Evolutionary conservation across 495 filamentous ascomycete genomes (phyloP).

Genomic region (Penicillium cinerascens): DNA sequence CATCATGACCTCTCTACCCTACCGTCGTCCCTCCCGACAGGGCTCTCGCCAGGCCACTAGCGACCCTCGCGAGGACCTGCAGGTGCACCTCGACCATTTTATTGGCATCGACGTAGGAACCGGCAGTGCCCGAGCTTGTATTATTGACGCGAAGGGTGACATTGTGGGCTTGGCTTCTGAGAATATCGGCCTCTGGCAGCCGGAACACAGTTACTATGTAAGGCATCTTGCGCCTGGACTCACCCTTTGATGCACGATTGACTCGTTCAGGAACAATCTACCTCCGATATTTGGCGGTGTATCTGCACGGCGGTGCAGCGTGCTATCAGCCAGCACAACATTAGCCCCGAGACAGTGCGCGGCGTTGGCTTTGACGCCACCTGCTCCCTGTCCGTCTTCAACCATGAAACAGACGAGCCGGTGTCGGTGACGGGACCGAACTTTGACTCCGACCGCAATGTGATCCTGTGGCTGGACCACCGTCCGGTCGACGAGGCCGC

Average conservation of each 20-base stretch:
- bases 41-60: constrained; percentile 51
- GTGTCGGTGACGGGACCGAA: constrained; percentile 83
- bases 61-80: constrained; percentile 54
- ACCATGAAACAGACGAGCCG: constrained; percentile 82
- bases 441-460: constrained; percentile 82
- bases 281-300: constrained; percentile 88
- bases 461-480: constrained; percentile 92
- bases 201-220: constrained; percentile 86
- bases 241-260: constrained; percentile 11
- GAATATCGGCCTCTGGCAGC: constrained; percentile 92
- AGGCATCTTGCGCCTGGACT: constrained; percentile 9
- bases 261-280: constrained; percentile 91
- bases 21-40: constrained; percentile 32
- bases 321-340: constrained; percentile 72
- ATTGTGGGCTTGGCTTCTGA: constrained; percentile 89
- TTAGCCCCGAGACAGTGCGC: constrained; percentile 66
- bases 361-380: constrained; percentile 97
- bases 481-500: constrained; percentile 83
- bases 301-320: constrained; percentile 80
- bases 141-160: constrained; percentile 85
- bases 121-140: constrained; percentile 88
- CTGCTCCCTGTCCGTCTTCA: constrained; percentile 89
- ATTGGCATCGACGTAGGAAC: constrained; percentile 97
- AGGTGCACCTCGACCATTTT: constrained; percentile 60
- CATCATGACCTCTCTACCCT: constrained; percentile 31